Base-by-base conservation (phyloP, 1,139 yeast genomes). In the Nakaseomyces nivariensis region DNA sequence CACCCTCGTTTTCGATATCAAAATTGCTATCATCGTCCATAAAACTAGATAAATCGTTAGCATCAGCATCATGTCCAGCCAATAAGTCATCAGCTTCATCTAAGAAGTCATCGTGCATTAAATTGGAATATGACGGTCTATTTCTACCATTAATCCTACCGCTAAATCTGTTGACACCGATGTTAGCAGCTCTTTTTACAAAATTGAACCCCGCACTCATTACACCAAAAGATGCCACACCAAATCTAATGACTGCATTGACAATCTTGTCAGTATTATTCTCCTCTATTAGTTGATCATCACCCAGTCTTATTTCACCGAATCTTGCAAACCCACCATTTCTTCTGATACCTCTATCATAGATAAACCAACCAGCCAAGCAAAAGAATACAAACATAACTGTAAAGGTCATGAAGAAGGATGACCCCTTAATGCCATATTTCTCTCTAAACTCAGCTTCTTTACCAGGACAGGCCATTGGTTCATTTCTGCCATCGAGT, bases 241-340 rank as follows among this genome's bases (percentile, higher is more conserved):
- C 85, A 11, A 80, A 78, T 59, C 72, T 76, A 3, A 85, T 85
- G 36, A 83, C 73, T 11, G 63, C 58, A 57, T 85, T 85, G 3
- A 85, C 85, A 13, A 76, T 75, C 47, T 71, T 77, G 63, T 85
- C 92, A 17, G 81, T 73, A n/a, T 63, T 61, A 55, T 81, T 80
- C 53, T 85, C 78, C 64, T 84, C 92, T 52, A 85, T 79, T 11
- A 86, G 76, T 24, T 67, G 70, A 49, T 82, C 87, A 51, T 82
- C 92, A 43, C 85, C 94, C 47, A 90, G 75, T 60, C 96, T 74
- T 51, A 90, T 90, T 65, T 85, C 95, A 13, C 97, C 96, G 61
- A 86, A 81, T 58, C 88, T 74, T 52, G 81, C 74, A 65, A 86
- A 82, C 6, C 95, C 89, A 48, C 92, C 89, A 64, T 85, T 81